A percentile compares a stretch with the other conserved stretches of the same genome.
These are phyloP conservation scores for Sideroxylon spinosum DNA, from an alignment of 179 eudicot genomes.

Conservation along the genomic window DNA sequence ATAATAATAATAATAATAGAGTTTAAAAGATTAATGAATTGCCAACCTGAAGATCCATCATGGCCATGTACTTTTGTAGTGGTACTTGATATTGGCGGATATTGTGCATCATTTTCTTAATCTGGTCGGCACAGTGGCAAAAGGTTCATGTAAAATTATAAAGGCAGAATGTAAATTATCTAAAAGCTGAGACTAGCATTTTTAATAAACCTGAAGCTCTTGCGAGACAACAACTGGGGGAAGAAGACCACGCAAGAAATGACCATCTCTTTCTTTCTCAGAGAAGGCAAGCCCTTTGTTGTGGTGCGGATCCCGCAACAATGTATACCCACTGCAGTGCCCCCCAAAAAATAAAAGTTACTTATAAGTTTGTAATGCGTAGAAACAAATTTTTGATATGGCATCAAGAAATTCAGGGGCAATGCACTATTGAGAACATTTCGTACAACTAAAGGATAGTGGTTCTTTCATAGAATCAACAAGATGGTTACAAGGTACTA, in stretches of 20 bases:
- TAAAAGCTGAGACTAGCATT: slow-evolving; percentile 1
- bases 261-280: slow-evolving; percentile 80
- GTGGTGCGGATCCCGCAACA: slow-evolving; percentile 86
- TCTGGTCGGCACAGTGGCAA: slow-evolving; percentile 28
- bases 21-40: not conserved
- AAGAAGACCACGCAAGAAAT: slow-evolving; percentile 87
- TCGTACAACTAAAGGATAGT: not conserved
- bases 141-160: no score
- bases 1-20: not conserved
- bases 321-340: slow-evolving; percentile 63
- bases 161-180: no score
- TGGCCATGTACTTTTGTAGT: slow-evolving; percentile 77
- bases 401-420: not conserved
- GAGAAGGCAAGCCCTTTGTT: slow-evolving; percentile 87
- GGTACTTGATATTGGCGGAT: slow-evolving; percentile 86
- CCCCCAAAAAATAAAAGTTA: not conserved
- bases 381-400: not conserved
- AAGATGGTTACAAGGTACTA: not conserved
- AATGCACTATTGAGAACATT: not conserved
- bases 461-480: not conserved
- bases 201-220: slow-evolving; percentile 59
- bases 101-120: slow-evolving; percentile 68
- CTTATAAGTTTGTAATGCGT: no score
- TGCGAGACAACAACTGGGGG: slow-evolving; percentile 73
- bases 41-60: slow-evolving; percentile 93